These are phyloP conservation scores for Plectosphaerella cucumerina DNA, from an alignment of 2,329 filamentous ascomycete species.

Conservation along the genomic window DNA sequence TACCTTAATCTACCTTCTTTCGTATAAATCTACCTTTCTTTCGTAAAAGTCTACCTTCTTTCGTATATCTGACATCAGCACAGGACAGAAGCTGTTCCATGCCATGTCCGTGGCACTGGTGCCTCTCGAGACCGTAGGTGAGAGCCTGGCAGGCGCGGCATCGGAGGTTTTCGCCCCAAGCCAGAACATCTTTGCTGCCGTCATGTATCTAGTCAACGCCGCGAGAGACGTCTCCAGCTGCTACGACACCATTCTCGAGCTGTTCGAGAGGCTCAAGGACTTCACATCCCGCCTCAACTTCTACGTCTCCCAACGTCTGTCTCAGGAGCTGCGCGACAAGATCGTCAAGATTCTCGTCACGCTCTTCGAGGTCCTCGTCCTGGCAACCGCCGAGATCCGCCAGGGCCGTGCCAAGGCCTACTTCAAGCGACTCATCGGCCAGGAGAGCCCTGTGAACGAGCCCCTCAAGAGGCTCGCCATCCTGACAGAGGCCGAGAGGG, in stretches of 20 bases:
- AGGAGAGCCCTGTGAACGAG: conserved; percentile 32
- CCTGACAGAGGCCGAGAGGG: conserved; percentile 35
- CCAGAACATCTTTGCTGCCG: conserved; percentile 36
- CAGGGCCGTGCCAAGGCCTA: conserved; percentile 36
- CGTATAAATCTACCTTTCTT: no score
- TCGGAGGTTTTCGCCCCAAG: conserved; percentile 34
- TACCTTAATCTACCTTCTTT: background rate
- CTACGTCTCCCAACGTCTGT: conserved; percentile 34
- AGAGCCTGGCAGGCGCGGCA: conserved; percentile 29
- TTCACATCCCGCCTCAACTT: conserved; percentile 37
- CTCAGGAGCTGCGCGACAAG: conserved; percentile 30
- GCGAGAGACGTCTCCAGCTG: conserved; percentile 38
- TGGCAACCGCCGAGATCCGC: conserved; percentile 35
- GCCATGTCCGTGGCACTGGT: conserved; percentile 23
- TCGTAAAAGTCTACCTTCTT: no score
- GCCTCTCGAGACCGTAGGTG: conserved; percentile 35
- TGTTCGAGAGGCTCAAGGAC: conserved; percentile 38
- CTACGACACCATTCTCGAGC: conserved; percentile 40
- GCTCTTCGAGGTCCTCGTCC: conserved; percentile 39
- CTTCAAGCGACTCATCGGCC: conserved; percentile 33
- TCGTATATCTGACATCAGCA: background rate
- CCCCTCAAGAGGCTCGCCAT: conserved; percentile 34
- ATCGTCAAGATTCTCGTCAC: conserved; percentile 36
- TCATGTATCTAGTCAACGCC: conserved; percentile 36
- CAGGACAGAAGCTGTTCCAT: conserved; percentile 24